Percentiles rank a stretch among this genome's conserved stretches.
phyloP scores from a whole-genome alignment of 176 grass and related monocot species.

The Aegilops sharonensis region DNA sequence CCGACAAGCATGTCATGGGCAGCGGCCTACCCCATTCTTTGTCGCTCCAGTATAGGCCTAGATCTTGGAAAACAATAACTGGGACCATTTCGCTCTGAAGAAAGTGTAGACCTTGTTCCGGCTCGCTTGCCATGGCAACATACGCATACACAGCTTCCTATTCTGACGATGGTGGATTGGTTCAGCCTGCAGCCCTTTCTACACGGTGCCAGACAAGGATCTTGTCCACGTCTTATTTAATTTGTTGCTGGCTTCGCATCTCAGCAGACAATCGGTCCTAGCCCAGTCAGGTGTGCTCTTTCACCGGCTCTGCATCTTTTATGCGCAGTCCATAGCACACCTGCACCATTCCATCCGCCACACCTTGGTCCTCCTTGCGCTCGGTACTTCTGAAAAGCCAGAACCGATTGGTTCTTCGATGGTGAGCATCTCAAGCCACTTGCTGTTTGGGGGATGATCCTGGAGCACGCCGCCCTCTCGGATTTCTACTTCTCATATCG shows the following conservation, averaged over 20 bases:
- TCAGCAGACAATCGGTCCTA: neutral
- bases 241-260: neutral
- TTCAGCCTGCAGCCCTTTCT: neutral
- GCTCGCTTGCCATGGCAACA: neutral
- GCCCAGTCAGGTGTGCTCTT: neutral
- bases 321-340: neutral
- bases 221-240: neutral
- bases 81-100: neutral
- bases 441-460: neutral
- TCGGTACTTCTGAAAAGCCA: neutral
- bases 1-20: neutral
- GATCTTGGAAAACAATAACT: conserved; percentile 1
- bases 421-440: neutral
- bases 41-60: neutral
- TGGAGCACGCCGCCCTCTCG: neutral
- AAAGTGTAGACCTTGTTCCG: neutral
- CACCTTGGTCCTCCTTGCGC: neutral
- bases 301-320: neutral
- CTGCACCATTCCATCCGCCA: neutral
- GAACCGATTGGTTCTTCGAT: neutral
- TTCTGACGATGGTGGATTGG: neutral
- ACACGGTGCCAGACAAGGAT: neutral
- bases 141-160: neutral
- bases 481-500: neutral
- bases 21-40: neutral